Evolutionary conservation across 2,329 filamentous ascomycete genomes (phyloP).

Genomic region (Mariannaea elegans): DNA sequence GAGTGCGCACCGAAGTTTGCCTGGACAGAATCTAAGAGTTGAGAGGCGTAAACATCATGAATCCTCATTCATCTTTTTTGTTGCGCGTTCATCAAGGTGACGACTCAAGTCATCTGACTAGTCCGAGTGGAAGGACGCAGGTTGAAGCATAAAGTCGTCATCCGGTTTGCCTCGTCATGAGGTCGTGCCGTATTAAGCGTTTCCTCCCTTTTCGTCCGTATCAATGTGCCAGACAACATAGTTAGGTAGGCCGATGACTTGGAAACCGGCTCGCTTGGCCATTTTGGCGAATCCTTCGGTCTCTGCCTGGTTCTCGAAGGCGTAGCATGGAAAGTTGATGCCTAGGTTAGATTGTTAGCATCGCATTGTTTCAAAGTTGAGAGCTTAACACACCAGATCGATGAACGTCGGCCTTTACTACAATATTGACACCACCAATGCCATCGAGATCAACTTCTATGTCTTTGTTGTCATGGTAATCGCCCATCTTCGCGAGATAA

Average conservation of each 20-base stretch:
- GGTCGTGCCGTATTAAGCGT: constrained; percentile 55
- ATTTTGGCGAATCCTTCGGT: constrained; percentile 99
- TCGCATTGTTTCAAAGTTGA: background rate
- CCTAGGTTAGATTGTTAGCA: constrained; percentile 60
- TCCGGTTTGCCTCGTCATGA: constrained; percentile 12
- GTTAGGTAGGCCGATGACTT: constrained; percentile 91
- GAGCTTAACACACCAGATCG: constrained; percentile 74
- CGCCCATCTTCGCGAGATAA: constrained; percentile 90
- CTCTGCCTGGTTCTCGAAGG: constrained; percentile 98
- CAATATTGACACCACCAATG: constrained; percentile 95
- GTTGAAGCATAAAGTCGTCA: constrained; percentile 30
- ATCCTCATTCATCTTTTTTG: constrained; percentile 35
- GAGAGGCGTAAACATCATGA: constrained; percentile 36
- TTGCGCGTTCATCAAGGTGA: constrained; percentile 28
- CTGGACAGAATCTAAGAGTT: constrained; percentile 18
- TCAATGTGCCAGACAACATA: constrained; percentile 99
- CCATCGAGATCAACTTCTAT: constrained; percentile 93
- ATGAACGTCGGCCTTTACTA: constrained; percentile 98
- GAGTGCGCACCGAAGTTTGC: constrained; percentile 18
- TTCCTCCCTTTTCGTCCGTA: constrained; percentile 92
- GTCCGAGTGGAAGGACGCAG: constrained; percentile 27
- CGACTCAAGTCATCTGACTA: constrained; percentile 27
- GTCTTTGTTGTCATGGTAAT: constrained; percentile 92
- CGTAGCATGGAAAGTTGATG: constrained; percentile 96
- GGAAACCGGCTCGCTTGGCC: constrained; percentile 94